Conservation (phyloP, 352 stramenopile genomes). For the Phytopythium helicoides region DNA sequence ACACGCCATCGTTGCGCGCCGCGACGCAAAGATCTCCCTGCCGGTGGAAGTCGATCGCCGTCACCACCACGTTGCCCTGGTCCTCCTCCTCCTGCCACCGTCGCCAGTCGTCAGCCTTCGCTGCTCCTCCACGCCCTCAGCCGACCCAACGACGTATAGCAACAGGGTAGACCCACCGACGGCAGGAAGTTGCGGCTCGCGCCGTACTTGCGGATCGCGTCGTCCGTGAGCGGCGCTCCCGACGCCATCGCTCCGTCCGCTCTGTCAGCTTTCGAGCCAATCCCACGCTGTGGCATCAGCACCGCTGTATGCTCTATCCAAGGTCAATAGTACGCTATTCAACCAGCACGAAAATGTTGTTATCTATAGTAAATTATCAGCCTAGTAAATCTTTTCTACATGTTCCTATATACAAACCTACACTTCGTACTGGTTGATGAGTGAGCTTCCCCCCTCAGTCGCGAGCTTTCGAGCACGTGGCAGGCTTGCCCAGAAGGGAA, state of each 20-base stretch:
- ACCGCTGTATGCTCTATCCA: not conserved
- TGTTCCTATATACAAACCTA: not conserved
- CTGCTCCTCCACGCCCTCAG: not conserved
- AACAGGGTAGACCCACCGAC: constrained; percentile 25
- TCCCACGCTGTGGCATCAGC: not conserved
- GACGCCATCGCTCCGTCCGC: not conserved
- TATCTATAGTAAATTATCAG: not conserved
- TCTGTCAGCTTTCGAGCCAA: no score
- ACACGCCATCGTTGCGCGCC: constrained; percentile 70
- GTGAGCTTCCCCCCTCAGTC: constrained; percentile 1
- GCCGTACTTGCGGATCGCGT: constrained; percentile 61
- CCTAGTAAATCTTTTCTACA: not conserved
- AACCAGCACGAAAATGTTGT: constrained; percentile 10
- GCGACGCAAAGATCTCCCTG: constrained; percentile 76
- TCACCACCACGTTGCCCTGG: constrained; percentile 43
- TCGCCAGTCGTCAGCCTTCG: constrained; percentile 2
- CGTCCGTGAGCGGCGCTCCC: constrained; percentile 45
- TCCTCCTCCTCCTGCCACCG: constrained; percentile 53
- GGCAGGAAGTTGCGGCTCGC: constrained; percentile 62
- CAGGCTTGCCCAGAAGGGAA: constrained; percentile 8
- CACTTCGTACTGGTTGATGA: constrained; percentile 26
- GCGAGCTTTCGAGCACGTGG: constrained; percentile 16
- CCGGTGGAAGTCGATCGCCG: constrained; percentile 76
- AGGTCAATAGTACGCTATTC: constrained; percentile 6
- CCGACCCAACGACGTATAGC: not conserved